These are phyloP conservation scores for Cardamine resedifolia DNA, from an alignment of 345 rosid species.

Conservation along the genomic window DNA sequence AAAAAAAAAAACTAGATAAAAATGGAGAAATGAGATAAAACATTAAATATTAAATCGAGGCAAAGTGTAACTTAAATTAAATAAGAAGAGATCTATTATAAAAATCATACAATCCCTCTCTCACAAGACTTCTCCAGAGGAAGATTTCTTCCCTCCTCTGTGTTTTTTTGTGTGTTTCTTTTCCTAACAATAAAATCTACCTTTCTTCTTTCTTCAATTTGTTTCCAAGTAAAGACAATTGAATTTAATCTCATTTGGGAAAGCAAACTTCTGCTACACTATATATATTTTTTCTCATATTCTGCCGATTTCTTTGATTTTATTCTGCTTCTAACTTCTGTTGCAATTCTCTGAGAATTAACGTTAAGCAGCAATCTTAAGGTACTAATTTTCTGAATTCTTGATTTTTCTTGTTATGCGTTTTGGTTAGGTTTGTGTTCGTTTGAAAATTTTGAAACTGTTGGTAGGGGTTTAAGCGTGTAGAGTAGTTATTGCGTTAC, in stretches of 20 bases:
- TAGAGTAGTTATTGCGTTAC: constrained; percentile 2
- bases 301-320: not conserved
- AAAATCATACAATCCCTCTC: not conserved
- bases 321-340: not conserved
- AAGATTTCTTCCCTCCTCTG: constrained; percentile 27
- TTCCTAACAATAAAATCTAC: constrained; percentile 29
- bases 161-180: constrained; percentile 1
- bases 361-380: constrained; percentile 10
- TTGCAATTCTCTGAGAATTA: constrained; percentile 1
- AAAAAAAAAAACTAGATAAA: not conserved
- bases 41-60: constrained; percentile 9
- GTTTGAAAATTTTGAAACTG: constrained; percentile 6
- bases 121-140: constrained; percentile 12
- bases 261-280: not conserved
- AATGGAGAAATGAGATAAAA: not conserved
- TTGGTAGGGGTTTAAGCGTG: constrained; percentile 14
- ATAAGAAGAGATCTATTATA: constrained; percentile 5
- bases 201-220: constrained; percentile 36
- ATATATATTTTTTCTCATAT: not conserved
- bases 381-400: constrained; percentile 6
- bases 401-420: not conserved
- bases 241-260: not conserved
- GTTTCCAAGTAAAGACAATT: not conserved
- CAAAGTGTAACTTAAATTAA: constrained; percentile 17
- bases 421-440: constrained; percentile 15